These are phyloP conservation scores for Martensiomyces pterosporus DNA, from an alignment of 192 early-diverging fungal genomes.

Conservation along the genomic window DNA sequence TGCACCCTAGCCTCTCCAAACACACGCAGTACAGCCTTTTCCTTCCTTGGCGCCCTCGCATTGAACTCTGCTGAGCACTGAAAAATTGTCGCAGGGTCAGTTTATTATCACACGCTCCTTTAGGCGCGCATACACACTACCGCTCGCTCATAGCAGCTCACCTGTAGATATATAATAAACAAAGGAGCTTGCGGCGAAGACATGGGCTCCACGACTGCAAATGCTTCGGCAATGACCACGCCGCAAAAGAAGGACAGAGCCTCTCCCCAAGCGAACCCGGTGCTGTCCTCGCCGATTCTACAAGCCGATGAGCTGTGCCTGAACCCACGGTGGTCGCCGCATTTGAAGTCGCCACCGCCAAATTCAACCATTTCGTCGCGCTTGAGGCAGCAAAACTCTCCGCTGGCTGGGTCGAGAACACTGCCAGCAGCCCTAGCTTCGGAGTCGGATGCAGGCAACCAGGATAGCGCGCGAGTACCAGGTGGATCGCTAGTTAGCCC, in stretches of 20 bases:
- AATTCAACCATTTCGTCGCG: conserved; percentile 42
- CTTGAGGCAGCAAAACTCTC: conserved; percentile 26
- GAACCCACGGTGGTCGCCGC: conserved; percentile 52
- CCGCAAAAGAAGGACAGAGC: conserved; percentile 24
- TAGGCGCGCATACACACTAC: too few relatives aligned
- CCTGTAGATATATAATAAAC: too few relatives aligned
- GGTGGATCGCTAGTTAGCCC: conserved; percentile 29
- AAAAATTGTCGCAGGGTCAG: too few relatives aligned
- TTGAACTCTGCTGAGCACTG: too few relatives aligned
- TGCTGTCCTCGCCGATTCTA: conserved; percentile 37
- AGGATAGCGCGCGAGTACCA: conserved; percentile 3
- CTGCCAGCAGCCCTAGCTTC: too few relatives aligned
- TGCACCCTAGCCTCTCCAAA: too few relatives aligned
- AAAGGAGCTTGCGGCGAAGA: neutral
- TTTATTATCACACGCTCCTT: too few relatives aligned
- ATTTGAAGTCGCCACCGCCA: conserved; percentile 43
- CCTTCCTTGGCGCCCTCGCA: too few relatives aligned
- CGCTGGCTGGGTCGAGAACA: conserved; percentile 3
- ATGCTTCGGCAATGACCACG: conserved; percentile 24
- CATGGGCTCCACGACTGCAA: conserved; percentile 26
- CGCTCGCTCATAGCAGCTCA: too few relatives aligned
- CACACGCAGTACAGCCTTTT: too few relatives aligned
- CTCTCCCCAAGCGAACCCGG: neutral
- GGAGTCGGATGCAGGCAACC: neutral
- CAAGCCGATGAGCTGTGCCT: conserved; percentile 50